Evolutionary conservation across 2,329 filamentous ascomycete species (phyloP), one percentile per base, ranked within the genome.

Genomic region (Didymellaceae sp.): DNA sequence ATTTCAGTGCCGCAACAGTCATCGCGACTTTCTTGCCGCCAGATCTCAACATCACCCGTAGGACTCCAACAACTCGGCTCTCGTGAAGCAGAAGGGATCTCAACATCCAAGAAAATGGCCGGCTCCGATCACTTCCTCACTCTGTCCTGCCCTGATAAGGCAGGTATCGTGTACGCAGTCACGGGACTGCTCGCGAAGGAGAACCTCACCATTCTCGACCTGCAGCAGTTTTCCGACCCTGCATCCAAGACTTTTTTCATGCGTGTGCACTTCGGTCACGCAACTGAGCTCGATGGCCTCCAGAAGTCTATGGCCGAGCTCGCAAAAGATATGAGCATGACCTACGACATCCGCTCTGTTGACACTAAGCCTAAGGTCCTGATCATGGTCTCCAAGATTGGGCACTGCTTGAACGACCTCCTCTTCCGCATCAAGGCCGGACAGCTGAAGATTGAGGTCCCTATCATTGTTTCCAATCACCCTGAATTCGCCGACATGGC

Each of bases 301-400:
- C 54, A 82, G 78, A 39, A 78, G 78, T 80, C 83, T 6, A 86
- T 93, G 62, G 74, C 78, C 21, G 74, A 78, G 32, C 83, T 90
- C 43, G 87, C 87, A 3, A 63, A 75, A 42, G 78, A 86, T 20
- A 83, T 90, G 75, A 67, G 79, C 50, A 88, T 91, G 85, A 79
- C 85, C 63, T 91, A 88, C 76, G 81, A 89, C 62, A 81, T 94
- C 62, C 82, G 86, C 11, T 83, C 87, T 3, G 82, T 85, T 10
- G 76, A 84, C 40, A 80, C 85, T 65, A 91, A 91, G 77, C 86
- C 87, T 49, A 83, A 86, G 59, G 86, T 92, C 39, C 79, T 94
- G 63, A 90, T 94, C 78, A 93, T 94, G 89, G 90, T 93, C 22
- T 92, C 89, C 66, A 92, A 92, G 78, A 92, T 91, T 64, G 90